Percentiles rank a stretch among this genome's conserved stretches.
These are phyloP conservation scores for Boletellus ananiceps DNA, from an alignment of 768 basidiomycete genomes.

Conservation along the genomic window DNA sequence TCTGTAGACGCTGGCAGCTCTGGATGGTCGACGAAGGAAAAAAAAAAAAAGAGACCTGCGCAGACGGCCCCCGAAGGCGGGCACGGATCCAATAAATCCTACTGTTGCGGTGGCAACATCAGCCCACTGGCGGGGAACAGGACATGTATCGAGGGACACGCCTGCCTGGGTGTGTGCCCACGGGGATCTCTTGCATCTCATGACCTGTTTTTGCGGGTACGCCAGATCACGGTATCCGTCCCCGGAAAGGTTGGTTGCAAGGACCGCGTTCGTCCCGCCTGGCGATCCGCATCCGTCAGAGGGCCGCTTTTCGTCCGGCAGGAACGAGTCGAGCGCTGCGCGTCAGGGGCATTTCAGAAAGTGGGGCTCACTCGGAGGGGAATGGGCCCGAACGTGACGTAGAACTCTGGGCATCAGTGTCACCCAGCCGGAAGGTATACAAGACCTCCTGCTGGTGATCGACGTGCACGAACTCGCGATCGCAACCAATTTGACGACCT, in stretches of 20 bases:
- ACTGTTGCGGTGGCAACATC: constrained; percentile 26
- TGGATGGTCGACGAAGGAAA: constrained; percentile 39
- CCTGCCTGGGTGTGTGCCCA: constrained; percentile 49
- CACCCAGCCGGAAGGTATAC: too few relatives aligned
- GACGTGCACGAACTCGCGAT: too few relatives aligned
- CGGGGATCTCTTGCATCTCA: constrained; percentile 47
- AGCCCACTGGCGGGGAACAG: not conserved
- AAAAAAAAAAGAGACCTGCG: too few relatives aligned
- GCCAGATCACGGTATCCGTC: constrained; percentile 41
- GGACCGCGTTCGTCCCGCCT: not conserved
- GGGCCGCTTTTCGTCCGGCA: not conserved
- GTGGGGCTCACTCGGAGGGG: not conserved
- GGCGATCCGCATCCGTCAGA: not conserved
- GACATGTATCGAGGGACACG: constrained; percentile 1
- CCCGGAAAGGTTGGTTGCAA: constrained; percentile 27
- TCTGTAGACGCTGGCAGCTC: too few relatives aligned
- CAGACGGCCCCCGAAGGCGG: too few relatives aligned
- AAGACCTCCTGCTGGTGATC: too few relatives aligned
- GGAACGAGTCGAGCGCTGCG: too few relatives aligned
- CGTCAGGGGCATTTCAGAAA: not conserved
- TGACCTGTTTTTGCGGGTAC: constrained; percentile 44
- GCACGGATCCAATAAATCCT: constrained; percentile 6
- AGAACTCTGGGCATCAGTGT: too few relatives aligned
- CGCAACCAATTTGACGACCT: too few relatives aligned
- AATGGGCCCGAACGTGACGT: too few relatives aligned